phyloP scores from a whole-genome alignment of 495 filamentous ascomycete genomes.

The Sordaria brevicollis region DNA sequence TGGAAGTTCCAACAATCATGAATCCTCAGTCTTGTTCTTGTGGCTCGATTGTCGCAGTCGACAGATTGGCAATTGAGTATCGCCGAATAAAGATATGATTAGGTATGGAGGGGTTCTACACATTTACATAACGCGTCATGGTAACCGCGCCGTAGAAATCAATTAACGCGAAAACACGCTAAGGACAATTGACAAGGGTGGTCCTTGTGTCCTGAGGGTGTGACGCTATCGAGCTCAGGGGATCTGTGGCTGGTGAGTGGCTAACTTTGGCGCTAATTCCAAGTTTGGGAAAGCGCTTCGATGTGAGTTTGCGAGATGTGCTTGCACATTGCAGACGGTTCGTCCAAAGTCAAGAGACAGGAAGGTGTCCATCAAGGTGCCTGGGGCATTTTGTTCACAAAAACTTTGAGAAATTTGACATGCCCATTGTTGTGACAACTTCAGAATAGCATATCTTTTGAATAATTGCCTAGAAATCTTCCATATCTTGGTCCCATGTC shows the following conservation, averaged over 20 bases:
- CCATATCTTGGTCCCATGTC: not conserved
- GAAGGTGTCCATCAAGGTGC: not conserved
- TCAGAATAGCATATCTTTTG: not conserved
- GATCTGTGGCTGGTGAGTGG: not conserved
- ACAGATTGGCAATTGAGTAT: not conserved
- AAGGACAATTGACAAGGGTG: not conserved
- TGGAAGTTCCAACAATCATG: not conserved
- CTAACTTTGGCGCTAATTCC: not conserved
- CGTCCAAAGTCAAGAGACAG: not conserved
- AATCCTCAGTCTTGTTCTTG: not conserved
- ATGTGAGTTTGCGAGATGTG: not conserved
- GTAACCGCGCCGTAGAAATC: conserved; percentile 5
- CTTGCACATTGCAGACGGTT: not conserved
- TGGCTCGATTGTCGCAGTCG: not conserved
- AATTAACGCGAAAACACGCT: conserved; percentile 19
- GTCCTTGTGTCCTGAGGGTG: not conserved
- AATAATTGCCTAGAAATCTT: not conserved
- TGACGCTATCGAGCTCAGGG: not conserved
- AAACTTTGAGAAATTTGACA: not conserved
- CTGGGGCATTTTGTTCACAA: not conserved
- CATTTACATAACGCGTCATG: not conserved
- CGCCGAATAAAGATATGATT: not conserved
- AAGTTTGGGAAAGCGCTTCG: not conserved
- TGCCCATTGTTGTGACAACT: not conserved
- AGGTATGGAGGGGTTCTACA: not conserved